Evolutionary conservation across 2,329 filamentous ascomycete genomes (phyloP).

Genomic region (Cladosporium sp.): DNA sequence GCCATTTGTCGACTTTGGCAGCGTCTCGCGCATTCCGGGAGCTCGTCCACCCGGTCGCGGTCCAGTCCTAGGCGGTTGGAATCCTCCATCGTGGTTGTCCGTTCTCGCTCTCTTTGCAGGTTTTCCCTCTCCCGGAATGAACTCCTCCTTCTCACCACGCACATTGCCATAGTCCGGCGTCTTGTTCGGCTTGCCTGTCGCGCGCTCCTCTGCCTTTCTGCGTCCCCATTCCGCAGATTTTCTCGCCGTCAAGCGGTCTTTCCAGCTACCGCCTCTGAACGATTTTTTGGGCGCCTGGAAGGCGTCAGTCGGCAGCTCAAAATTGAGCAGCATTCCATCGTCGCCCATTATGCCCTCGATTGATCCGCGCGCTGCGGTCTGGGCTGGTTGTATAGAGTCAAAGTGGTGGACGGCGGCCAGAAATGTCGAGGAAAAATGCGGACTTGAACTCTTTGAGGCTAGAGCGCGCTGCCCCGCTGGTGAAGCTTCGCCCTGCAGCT

Average conservation of each 20-base stretch:
- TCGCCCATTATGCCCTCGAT: conserved; percentile 62
- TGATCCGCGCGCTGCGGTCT: neutral
- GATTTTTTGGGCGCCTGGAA: conserved; percentile 57
- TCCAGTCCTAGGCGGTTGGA: conserved; percentile 6
- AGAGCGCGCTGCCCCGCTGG: neutral
- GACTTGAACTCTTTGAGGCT: neutral
- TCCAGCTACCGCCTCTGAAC: conserved; percentile 90
- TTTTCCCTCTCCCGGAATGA: conserved; percentile 12
- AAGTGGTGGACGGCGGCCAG: neutral
- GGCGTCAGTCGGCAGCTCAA: conserved; percentile 62
- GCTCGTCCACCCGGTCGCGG: conserved; percentile 8
- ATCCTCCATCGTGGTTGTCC: conserved; percentile 12
- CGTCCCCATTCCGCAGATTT: conserved; percentile 54
- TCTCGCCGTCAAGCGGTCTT: conserved; percentile 76
- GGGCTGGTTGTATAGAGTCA: neutral
- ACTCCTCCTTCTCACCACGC: conserved; percentile 19
- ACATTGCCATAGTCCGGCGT: conserved; percentile 16
- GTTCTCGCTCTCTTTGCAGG: conserved; percentile 18
- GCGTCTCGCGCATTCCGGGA: conserved; percentile 3
- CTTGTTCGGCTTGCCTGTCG: conserved; percentile 3
- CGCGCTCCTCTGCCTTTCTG: conserved; percentile 33
- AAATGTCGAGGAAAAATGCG: conserved; percentile 1
- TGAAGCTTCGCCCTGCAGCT: too few species aligned
- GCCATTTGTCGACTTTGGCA: conserved; percentile 13
- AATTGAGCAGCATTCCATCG: conserved; percentile 92